Base-by-base conservation (phyloP, 1,284 basidiomycete genomes). In the Ceratobasidium sp. region DNA sequence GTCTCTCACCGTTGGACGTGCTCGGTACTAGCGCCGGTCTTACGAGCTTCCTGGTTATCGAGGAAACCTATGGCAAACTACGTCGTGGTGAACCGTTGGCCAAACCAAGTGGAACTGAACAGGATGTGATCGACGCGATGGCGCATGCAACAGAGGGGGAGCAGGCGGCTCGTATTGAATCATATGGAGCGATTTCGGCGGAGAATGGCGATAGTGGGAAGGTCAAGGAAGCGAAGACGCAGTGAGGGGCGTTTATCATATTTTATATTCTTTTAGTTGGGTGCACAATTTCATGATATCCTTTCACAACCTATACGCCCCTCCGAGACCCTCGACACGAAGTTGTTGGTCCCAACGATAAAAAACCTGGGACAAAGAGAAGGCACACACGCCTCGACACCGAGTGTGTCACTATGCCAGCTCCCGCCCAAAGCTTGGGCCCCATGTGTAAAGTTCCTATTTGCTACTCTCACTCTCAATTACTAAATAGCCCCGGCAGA, bases 341-440 rank as follows among this genome's bases (percentile, higher is more conserved):
- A n/a, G n/a, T n/a, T n/a, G 43, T 44, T 44, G 43, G 15, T 80
- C 87, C 87, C 3, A 81, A 85, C 62, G 87, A 90, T 81, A 88
- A 86, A 80, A 84, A 15, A 88, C 87, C 37, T 90, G 89, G 88
- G 83, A 84, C 76, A 83, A 83, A 57, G 89, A 90, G 78, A 84
- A 87, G n/a, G 85, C 87, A 34, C 88, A 90, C 80, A 88, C 90
- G 88, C 89, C 89, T 8, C 85, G 81, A 79, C 88, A 88, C 79
- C 84, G 80, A 43, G 82, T 85, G 51, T 86, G 87, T 78, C 80
- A 80, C 86, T 89, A 32, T 83, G 85, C 9, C 4, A 37, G 37
- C 37, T 19, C 2, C 2, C 46, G 46, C 89, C 89, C 0, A 89
- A 87, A 83, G 88, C 87, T 15, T 90, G 90, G 89, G 85, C 84